Conservation (phyloP, 352 stramenopile species). For the Phytophthora brassicae region DNA sequence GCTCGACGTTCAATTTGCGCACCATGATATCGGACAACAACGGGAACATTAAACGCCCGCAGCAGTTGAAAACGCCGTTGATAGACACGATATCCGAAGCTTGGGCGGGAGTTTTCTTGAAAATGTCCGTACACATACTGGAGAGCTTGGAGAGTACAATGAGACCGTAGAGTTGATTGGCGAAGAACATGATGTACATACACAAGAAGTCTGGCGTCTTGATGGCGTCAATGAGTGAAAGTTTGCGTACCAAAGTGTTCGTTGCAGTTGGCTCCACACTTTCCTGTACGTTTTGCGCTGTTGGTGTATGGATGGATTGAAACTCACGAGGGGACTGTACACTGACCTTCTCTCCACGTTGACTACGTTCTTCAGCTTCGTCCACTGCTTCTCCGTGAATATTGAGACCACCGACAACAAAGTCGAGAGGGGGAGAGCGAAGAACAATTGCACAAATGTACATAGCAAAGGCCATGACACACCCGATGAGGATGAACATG, state of each 20-base stretch:
- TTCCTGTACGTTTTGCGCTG: slow-evolving; percentile 32
- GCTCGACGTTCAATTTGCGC: slow-evolving; percentile 42
- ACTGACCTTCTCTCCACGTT: slow-evolving; percentile 37
- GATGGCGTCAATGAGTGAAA: slow-evolving; percentile 53
- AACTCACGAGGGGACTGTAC: slow-evolving; percentile 42
- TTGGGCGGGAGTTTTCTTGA: slow-evolving; percentile 33
- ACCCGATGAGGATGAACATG: slow-evolving; percentile 48
- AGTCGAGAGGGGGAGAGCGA: slow-evolving; percentile 49
- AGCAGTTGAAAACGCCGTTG: slow-evolving; percentile 62
- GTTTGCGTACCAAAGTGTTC: slow-evolving; percentile 44
- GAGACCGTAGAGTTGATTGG: slow-evolving; percentile 57
- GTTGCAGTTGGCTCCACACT: slow-evolving; percentile 27
- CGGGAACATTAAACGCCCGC: slow-evolving; percentile 42
- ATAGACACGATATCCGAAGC: slow-evolving; percentile 48
- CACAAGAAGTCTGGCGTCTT: slow-evolving; percentile 60
- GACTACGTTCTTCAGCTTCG: slow-evolving; percentile 30
- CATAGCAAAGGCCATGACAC: slow-evolving; percentile 39
- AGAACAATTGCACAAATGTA: slow-evolving; percentile 45
- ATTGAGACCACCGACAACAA: slow-evolving; percentile 50
- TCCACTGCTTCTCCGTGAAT: slow-evolving; percentile 55
- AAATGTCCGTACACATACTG: slow-evolving; percentile 51
- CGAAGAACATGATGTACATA: slow-evolving; percentile 70
- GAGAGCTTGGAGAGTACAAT: slow-evolving; percentile 65
- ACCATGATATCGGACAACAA: slow-evolving; percentile 43
- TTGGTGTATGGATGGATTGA: slow-evolving; percentile 44